phyloP scores from a whole-genome alignment of 176 grass and related monocot genomes.

The Oropetium thomaeum region DNA sequence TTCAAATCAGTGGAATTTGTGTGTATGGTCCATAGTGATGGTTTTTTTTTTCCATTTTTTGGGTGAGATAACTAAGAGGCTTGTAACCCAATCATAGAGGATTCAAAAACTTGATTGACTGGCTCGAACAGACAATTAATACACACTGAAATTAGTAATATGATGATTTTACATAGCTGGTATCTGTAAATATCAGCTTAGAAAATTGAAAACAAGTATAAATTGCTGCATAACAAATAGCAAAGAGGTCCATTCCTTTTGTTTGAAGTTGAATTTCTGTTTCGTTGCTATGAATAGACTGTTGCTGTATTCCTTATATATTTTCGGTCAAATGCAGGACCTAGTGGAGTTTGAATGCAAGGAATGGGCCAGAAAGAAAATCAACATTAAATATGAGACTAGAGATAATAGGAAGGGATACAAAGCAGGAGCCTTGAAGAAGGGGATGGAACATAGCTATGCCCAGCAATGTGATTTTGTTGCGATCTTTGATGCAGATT shows the following conservation, averaged over 20 bases:
- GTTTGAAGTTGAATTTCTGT: background rate
- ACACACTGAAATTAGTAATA: background rate
- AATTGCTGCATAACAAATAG: background rate
- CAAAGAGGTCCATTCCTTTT: background rate
- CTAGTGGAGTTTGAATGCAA: conserved; percentile 88
- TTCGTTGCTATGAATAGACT: background rate
- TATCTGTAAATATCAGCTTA: background rate
- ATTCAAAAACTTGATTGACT: background rate
- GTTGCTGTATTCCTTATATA: background rate
- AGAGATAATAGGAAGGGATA: conserved; percentile 91
- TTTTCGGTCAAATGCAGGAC: conserved; percentile 47
- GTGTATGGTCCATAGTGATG: background rate
- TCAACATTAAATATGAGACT: conserved; percentile 82
- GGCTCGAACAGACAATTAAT: background rate
- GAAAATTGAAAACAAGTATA: background rate
- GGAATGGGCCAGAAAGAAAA: conserved; percentile 63
- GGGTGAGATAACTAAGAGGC: background rate
- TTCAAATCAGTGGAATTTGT: background rate
- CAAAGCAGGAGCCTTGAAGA: conserved; percentile 89
- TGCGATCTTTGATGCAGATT: conserved; percentile 95
- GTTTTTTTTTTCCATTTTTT: too few species aligned
- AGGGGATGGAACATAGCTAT: conserved; percentile 76
- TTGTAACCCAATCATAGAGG: background rate
- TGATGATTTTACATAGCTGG: background rate
- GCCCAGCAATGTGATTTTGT: conserved; percentile 73